A percentile compares a stretch with the other conserved stretches of the same genome.
These are phyloP conservation scores for Beauveria sp. DNA, from an alignment of 2,329 filamentous ascomycete species.

Conservation along the genomic window DNA sequence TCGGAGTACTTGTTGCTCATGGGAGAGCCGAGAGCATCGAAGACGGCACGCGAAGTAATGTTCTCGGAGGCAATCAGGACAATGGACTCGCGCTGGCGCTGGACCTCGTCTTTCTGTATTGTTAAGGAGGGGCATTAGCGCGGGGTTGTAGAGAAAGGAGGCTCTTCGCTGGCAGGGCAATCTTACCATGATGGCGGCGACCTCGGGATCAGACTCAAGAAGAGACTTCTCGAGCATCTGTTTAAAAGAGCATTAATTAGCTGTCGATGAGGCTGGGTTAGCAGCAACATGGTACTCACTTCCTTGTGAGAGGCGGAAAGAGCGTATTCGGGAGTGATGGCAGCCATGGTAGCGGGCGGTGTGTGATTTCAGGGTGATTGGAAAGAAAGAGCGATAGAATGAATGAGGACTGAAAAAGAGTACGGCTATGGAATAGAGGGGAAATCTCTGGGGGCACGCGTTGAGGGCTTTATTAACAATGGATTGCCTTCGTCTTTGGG, in stretches of 20 bases:
- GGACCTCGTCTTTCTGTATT: slow-evolving; percentile 74
- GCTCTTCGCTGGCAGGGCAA: neutral
- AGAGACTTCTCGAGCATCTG: slow-evolving; percentile 96
- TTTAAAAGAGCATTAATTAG: slow-evolving; percentile 20
- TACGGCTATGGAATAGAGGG: neutral
- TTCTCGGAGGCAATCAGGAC: slow-evolving; percentile 99
- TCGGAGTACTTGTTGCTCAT: slow-evolving; percentile 99
- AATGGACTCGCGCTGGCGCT: slow-evolving; percentile 97
- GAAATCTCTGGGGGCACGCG: slow-evolving; percentile 6
- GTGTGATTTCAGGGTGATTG: neutral
- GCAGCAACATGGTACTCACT: slow-evolving; percentile 27
- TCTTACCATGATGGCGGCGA: slow-evolving; percentile 91
- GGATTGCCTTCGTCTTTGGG: slow-evolving; percentile 3
- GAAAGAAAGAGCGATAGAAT: slow-evolving; percentile 6
- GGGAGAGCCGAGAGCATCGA: slow-evolving; percentile 88
- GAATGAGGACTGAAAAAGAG: slow-evolving; percentile 10
- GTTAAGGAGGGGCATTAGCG: slow-evolving; percentile 24
- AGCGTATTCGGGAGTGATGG: slow-evolving; percentile 39
- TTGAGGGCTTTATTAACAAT: slow-evolving; percentile 11
- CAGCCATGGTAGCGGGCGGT: slow-evolving; percentile 29
- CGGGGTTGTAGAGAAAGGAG: neutral
- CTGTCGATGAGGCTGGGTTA: slow-evolving; percentile 4
- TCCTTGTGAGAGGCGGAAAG: slow-evolving; percentile 48
- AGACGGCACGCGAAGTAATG: slow-evolving; percentile 96
- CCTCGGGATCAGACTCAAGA: slow-evolving; percentile 84